A percentile compares a stretch with the other conserved stretches of the same genome.
phyloP scores from a whole-genome alignment of 352 stramenopile species.

The Blastocystis sp. region DNA sequence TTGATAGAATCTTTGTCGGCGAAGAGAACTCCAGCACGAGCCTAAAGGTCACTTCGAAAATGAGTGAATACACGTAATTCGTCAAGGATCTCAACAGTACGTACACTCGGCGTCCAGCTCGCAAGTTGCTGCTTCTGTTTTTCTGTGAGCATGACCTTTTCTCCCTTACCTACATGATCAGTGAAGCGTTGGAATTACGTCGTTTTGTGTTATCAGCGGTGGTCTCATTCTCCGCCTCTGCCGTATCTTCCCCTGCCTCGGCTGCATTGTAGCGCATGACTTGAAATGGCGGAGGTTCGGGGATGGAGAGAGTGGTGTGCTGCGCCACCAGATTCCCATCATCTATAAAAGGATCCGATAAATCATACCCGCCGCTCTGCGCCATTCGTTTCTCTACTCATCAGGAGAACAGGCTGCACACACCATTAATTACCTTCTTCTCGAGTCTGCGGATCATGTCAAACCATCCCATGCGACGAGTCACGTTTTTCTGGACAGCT shows the following conservation, averaged over 20 bases:
- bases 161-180: constrained; percentile 6
- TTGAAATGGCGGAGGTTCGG: constrained; percentile 33
- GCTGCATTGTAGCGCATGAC: constrained; percentile 12
- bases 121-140: constrained; percentile 43
- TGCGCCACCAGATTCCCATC: constrained; percentile 19
- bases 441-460: constrained; percentile 50
- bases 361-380: constrained; percentile 22
- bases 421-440: constrained; percentile 51
- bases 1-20: background rate
- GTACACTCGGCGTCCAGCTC: background rate
- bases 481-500: constrained; percentile 31
- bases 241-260: background rate
- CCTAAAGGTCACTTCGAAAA: background rate
- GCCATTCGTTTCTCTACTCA: constrained; percentile 47
- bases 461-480: constrained; percentile 56
- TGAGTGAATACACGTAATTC: background rate
- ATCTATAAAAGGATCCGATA: constrained; percentile 49
- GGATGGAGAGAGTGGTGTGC: background rate
- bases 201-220: background rate
- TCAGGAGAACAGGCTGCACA: background rate
- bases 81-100: background rate
- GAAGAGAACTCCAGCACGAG: background rate
- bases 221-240: background rate
- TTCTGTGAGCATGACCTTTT: background rate
- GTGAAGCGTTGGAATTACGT: background rate